These are phyloP conservation scores for Nakaseomyces bracarensis DNA, from an alignment of 1,139 yeast genomes.

Conservation along the genomic window DNA sequence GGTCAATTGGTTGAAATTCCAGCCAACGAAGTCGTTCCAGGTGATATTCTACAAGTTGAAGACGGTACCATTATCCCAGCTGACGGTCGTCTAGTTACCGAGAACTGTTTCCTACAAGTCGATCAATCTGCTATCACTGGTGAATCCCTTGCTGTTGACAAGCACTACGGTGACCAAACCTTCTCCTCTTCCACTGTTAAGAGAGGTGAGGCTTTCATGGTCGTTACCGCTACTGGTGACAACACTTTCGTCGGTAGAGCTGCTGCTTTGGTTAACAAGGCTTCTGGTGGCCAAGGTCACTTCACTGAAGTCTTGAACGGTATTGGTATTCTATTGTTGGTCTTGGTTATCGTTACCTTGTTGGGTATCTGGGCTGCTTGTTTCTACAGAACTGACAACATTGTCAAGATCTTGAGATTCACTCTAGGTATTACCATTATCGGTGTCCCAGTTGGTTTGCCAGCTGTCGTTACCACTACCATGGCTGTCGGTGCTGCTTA, in stretches of 20 bases:
- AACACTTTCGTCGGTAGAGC: conserved; percentile 91
- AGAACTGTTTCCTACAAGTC: conserved; percentile 82
- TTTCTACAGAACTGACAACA: conserved; percentile 88
- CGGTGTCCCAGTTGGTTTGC: conserved; percentile 99
- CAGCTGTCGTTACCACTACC: conserved; percentile 98
- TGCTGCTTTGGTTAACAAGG: conserved; percentile 93
- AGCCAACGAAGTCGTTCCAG: conserved; percentile 83
- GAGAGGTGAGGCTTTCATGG: conserved; percentile 95
- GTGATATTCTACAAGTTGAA: conserved; percentile 86
- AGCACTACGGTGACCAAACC: conserved; percentile 77
- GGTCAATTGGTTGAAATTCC: conserved; percentile 67
- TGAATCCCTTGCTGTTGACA: conserved; percentile 95
- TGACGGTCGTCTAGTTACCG: conserved; percentile 88
- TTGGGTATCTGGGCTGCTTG: conserved; percentile 88
- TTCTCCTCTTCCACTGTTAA: conserved; percentile 94
- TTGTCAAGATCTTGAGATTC: conserved; percentile 88
- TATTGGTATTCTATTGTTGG: conserved; percentile 88
- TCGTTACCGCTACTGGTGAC: conserved; percentile 95
- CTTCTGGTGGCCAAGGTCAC: conserved; percentile 90
- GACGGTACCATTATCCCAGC: conserved; percentile 94
- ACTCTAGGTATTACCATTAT: conserved; percentile 94
- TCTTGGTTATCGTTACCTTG: conserved; percentile 80
- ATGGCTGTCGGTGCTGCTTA: conserved; percentile 99
- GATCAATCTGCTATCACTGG: conserved; percentile 99
- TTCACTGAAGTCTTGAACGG: conserved; percentile 97